A percentile compares a stretch with the other conserved stretches of the same genome.
Conservation (phyloP, 441 rosid species). For the Gossypium lobatum region DNA sequence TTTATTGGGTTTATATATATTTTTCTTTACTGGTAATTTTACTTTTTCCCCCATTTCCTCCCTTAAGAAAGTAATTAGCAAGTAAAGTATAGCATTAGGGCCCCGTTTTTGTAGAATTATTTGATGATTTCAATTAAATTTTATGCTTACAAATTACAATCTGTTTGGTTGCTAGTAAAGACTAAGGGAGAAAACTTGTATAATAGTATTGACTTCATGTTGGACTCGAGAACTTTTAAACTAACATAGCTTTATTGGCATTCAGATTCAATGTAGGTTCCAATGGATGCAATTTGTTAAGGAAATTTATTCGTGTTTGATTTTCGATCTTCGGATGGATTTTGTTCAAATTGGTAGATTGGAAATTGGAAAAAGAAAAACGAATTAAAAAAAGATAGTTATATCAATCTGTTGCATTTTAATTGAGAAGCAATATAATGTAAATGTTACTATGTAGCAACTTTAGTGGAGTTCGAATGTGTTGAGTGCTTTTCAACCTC, state of each 20-base stretch:
- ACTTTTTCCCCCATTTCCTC: neutral
- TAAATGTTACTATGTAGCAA: neutral
- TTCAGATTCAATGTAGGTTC: neutral
- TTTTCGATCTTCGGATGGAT: neutral
- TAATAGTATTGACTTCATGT: neutral
- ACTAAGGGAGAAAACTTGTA: neutral
- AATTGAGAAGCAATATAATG: neutral
- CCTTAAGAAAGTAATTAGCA: neutral
- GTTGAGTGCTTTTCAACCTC: neutral
- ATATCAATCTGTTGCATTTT: neutral
- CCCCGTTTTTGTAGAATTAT: neutral
- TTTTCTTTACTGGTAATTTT: neutral
- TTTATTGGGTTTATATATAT: neutral
- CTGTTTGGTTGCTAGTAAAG: conserved; percentile 13
- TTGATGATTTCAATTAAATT: neutral
- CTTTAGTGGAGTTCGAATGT: conserved; percentile 5
- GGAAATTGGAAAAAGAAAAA: neutral
- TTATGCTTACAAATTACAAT: conserved; percentile 5
- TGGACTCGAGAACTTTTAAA: neutral
- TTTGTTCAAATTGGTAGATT: neutral
- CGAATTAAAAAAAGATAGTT: neutral
- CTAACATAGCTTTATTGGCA: neutral
- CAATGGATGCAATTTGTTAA: neutral
- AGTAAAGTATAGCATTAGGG: too few relatives aligned
- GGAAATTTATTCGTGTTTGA: neutral